Conservation (phyloP, 2,329 filamentous ascomycete species). For the Colletotrichum plurivorum region DNA sequence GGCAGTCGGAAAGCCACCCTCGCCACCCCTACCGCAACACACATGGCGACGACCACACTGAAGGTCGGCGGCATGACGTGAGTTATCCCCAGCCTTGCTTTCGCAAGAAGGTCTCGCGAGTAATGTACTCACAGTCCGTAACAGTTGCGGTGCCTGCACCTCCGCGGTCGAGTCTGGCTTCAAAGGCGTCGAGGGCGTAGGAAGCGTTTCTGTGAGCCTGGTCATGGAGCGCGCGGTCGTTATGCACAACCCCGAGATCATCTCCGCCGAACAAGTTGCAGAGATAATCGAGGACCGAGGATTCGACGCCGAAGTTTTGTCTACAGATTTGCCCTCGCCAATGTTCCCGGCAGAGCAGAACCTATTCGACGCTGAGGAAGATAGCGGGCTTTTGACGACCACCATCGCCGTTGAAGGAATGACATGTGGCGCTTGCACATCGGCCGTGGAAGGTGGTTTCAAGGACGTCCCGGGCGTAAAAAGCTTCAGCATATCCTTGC, state of each 20-base stretch:
- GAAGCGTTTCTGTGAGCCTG: constrained; percentile 90
- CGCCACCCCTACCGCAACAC: constrained; percentile 59
- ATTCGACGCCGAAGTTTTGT: constrained; percentile 92
- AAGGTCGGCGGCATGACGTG: constrained; percentile 90
- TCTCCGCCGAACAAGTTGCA: constrained; percentile 82
- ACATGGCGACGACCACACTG: constrained; percentile 91
- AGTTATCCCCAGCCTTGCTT: constrained; percentile 50
- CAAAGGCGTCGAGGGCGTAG: constrained; percentile 83
- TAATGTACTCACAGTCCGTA: constrained; percentile 46
- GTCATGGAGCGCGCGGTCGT: constrained; percentile 97
- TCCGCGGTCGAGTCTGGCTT: constrained; percentile 96
- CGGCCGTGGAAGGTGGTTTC: constrained; percentile 86
- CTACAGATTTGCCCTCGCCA: constrained; percentile 79
- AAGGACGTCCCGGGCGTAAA: constrained; percentile 80
- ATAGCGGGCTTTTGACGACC: constrained; percentile 70
- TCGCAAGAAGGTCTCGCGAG: constrained; percentile 1
- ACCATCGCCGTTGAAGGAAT: constrained; percentile 87
- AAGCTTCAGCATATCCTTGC: constrained; percentile 84
- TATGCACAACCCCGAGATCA: constrained; percentile 83
- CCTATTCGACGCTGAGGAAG: constrained; percentile 54
- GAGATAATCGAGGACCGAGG: constrained; percentile 93
- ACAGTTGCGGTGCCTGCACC: constrained; percentile 89
- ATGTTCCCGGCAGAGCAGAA: constrained; percentile 55
- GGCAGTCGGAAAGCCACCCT: constrained; percentile 47
- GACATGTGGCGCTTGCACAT: constrained; percentile 93